Percentiles rank a stretch among this genome's conserved stretches.
phyloP scores from a whole-genome alignment of 306 rosid genomes.

The Astragalus glycyphyllos region DNA sequence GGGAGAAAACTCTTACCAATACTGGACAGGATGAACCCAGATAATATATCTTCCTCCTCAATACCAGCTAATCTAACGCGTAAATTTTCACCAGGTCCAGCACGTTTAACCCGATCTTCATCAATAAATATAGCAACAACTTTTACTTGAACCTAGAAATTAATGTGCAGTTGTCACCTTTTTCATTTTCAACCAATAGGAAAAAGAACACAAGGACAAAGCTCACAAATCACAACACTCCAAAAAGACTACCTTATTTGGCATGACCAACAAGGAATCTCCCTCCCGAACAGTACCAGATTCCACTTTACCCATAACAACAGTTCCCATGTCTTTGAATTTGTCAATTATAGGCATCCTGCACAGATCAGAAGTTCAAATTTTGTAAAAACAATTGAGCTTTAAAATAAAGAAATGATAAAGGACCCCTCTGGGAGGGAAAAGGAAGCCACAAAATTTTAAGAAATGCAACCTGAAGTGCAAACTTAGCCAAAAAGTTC shows the following conservation, averaged over 20 bases:
- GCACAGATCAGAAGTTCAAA: slow-evolving; percentile 40
- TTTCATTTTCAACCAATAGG: neutral
- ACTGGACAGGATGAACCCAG: slow-evolving; percentile 88
- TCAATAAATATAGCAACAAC: slow-evolving; percentile 71
- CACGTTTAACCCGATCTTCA: slow-evolving; percentile 70
- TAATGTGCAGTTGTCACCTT: slow-evolving; percentile 35
- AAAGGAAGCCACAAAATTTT: slow-evolving; percentile 4
- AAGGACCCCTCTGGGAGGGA: neutral
- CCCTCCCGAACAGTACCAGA: slow-evolving; percentile 86
- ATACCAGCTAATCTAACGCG: slow-evolving; percentile 84
- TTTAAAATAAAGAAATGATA: slow-evolving; percentile 8
- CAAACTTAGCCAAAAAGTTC: slow-evolving; percentile 4
- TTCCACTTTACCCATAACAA: slow-evolving; percentile 97
- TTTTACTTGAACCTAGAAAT: slow-evolving; percentile 78
- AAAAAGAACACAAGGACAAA: slow-evolving; percentile 8
- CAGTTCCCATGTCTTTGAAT: slow-evolving; percentile 98
- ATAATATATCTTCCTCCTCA: slow-evolving; percentile 80
- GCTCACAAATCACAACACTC: neutral
- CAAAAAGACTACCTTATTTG: slow-evolving; percentile 74
- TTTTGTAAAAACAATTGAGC: slow-evolving; percentile 1
- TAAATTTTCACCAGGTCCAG: slow-evolving; percentile 99
- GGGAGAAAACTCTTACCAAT: slow-evolving; percentile 57
- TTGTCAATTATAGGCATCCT: slow-evolving; percentile 96
- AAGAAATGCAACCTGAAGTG: slow-evolving; percentile 27
- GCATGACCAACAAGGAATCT: slow-evolving; percentile 83